Evolutionary conservation across 2,329 filamentous ascomycete species (phyloP).

Genomic region (Ophiobolus disseminans): DNA sequence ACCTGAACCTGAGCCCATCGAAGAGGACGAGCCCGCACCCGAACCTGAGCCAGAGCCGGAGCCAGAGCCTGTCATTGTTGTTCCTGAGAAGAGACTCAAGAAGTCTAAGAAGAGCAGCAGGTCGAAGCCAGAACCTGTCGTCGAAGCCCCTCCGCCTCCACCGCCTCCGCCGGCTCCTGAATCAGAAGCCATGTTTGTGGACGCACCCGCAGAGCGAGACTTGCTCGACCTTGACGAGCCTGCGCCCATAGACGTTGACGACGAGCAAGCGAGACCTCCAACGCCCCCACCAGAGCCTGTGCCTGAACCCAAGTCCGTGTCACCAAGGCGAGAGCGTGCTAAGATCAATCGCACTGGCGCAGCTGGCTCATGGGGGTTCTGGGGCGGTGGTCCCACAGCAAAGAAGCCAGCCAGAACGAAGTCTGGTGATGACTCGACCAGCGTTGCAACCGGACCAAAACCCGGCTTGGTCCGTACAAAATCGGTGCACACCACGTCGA

Average conservation of each 20-base stretch:
- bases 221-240: conserved; percentile 29
- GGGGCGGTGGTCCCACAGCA: conserved; percentile 63
- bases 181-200: conserved; percentile 24
- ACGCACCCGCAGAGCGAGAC: conserved; percentile 27
- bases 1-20: conserved; percentile 32
- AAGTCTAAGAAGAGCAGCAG: conserved; percentile 41
- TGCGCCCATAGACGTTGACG: conserved; percentile 33
- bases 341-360: conserved; percentile 75
- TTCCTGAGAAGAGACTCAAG: conserved; percentile 30
- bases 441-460: conserved; percentile 40
- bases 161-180: conserved; percentile 34
- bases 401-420: conserved; percentile 47
- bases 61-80: conserved; percentile 46
- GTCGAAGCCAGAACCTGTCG: conserved; percentile 65
- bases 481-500: conserved; percentile 57
- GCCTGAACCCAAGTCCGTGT: conserved; percentile 54
- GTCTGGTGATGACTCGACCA: conserved; percentile 40
- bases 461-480: conserved; percentile 62
- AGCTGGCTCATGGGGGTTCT: conserved; percentile 76
- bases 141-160: conserved; percentile 40
- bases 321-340: conserved; percentile 73
- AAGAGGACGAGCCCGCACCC: conserved; percentile 33
- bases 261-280: conserved; percentile 49
- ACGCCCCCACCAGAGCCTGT: conserved; percentile 57
- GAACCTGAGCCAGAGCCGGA: conserved; percentile 27